These are phyloP conservation scores for Diplogelasinospora grovesii DNA, from an alignment of 495 filamentous ascomycete species.

Conservation along the genomic window DNA sequence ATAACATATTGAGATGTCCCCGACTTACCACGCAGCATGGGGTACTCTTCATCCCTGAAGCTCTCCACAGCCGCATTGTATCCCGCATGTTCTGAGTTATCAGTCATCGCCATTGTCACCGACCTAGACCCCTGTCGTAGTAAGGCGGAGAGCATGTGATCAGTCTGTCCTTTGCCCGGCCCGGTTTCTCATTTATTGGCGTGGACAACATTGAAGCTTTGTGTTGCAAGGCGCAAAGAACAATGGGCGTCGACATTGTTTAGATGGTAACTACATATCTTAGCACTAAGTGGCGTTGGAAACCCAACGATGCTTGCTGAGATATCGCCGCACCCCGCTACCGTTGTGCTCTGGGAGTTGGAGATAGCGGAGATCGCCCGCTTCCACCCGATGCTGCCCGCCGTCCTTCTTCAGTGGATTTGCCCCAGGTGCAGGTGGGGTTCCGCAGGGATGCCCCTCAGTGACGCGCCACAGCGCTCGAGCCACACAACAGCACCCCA, in stretches of 20 bases:
- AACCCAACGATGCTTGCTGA: slow-evolving; percentile 2
- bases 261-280: too few species aligned
- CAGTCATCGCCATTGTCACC: slow-evolving; percentile 5
- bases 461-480: neutral
- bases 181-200: neutral
- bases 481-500: slow-evolving; percentile 4
- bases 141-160: neutral
- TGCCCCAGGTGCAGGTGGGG: too few species aligned
- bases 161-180: neutral
- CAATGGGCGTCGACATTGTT: too few species aligned
- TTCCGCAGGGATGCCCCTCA: neutral
- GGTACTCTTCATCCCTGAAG: slow-evolving; percentile 70
- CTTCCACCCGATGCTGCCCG: slow-evolving; percentile 19
- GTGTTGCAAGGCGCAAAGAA: neutral
- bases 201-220: neutral
- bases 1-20: neutral
- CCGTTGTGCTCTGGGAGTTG: neutral
- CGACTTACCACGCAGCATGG: slow-evolving; percentile 66
- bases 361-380: slow-evolving; percentile 34
- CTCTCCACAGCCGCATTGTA: slow-evolving; percentile 64
- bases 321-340: neutral
- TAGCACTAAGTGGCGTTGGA: too few species aligned
- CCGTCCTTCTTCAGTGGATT: too few species aligned
- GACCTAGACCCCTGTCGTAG: too few species aligned
- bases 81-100: slow-evolving; percentile 3